Conservation (phyloP, 805 yeast genomes). For the Saturnispora quitensis region DNA sequence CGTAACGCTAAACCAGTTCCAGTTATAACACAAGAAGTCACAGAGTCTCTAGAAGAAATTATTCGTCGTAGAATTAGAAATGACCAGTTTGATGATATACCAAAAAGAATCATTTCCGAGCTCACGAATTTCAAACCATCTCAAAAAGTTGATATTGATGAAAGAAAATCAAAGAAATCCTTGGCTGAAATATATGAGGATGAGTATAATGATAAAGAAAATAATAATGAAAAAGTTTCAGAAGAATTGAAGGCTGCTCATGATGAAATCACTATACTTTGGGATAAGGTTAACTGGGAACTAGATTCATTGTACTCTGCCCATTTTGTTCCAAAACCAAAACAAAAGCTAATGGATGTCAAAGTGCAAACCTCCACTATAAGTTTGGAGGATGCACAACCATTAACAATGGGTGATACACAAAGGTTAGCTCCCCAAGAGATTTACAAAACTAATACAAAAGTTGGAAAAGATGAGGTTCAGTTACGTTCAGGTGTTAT, state of each 20-base stretch:
- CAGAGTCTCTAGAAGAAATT: slow-evolving; percentile 81
- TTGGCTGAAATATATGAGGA: slow-evolving; percentile 90
- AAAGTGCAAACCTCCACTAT: slow-evolving; percentile 78
- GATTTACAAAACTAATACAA: slow-evolving; percentile 48
- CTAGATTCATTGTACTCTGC: slow-evolving; percentile 91
- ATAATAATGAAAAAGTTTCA: slow-evolving; percentile 28
- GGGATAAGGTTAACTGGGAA: slow-evolving; percentile 52
- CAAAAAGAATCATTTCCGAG: slow-evolving; percentile 60
- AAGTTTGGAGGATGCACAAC: slow-evolving; percentile 94
- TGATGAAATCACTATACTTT: slow-evolving; percentile 64
- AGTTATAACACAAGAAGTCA: slow-evolving; percentile 79
- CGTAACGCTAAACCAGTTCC: slow-evolving; percentile 95
- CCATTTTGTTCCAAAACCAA: slow-evolving; percentile 86
- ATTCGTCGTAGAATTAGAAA: slow-evolving; percentile 73
- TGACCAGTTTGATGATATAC: slow-evolving; percentile 75
- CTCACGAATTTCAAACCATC: slow-evolving; percentile 52
- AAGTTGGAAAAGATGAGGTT: slow-evolving; percentile 47
- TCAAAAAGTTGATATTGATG: slow-evolving; percentile 58
- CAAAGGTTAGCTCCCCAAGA: slow-evolving; percentile 92
- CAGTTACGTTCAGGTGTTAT: slow-evolving; percentile 69
- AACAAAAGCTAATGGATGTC: slow-evolving; percentile 68
- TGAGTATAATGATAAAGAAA: slow-evolving; percentile 46
- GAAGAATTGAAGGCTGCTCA: slow-evolving; percentile 69
- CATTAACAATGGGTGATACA: slow-evolving; percentile 66
- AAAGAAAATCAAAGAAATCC: slow-evolving; percentile 76